Percentiles rank a stretch among this genome's conserved stretches.
Evolutionary conservation across 108 stramenopile species (phyloP).

Genomic region (Skeletonema grethae): DNA sequence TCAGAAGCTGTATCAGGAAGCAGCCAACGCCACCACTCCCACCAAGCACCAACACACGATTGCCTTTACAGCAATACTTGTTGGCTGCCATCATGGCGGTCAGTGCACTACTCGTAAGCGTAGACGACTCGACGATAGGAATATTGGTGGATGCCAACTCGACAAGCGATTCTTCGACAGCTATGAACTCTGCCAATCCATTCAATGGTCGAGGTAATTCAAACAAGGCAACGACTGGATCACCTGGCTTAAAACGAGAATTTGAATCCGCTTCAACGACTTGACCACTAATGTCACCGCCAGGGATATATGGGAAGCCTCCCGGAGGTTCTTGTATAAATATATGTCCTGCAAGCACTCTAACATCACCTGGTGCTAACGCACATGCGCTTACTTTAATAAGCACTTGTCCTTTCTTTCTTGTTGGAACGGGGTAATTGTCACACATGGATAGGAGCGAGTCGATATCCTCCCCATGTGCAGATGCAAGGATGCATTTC

Average conservation of each 20-base stretch:
- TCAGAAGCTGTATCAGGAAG: conserved; percentile 45
- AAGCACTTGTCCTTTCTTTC: conserved; percentile 37
- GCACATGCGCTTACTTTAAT: conserved; percentile 55
- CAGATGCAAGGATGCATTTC: conserved; percentile 24
- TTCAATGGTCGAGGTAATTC: conserved; percentile 44
- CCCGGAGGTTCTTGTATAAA: conserved; percentile 38
- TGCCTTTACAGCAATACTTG: conserved; percentile 35
- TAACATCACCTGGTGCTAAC: conserved; percentile 51
- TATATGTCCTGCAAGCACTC: conserved; percentile 46
- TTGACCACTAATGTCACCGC: conserved; percentile 57
- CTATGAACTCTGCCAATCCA: conserved; percentile 55
- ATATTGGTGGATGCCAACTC: conserved; percentile 33
- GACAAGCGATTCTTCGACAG: conserved; percentile 30
- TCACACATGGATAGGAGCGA: conserved; percentile 20
- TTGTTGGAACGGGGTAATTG: conserved; percentile 18
- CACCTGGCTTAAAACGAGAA: conserved; percentile 47
- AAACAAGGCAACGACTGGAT: conserved; percentile 43
- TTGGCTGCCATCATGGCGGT: conserved; percentile 29
- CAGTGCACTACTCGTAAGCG: conserved; percentile 28
- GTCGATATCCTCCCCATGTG: conserved; percentile 24
- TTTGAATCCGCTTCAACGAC: conserved; percentile 45
- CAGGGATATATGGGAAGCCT: conserved; percentile 55
- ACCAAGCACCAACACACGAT: conserved; percentile 58
- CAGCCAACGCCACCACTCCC: conserved; percentile 62
- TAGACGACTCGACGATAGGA: conserved; percentile 15